A percentile compares a stretch with the other conserved stretches of the same genome.
phyloP scores from a whole-genome alignment of 2,329 filamentous ascomycete genomes.

The Pseudonectria foliicola region DNA sequence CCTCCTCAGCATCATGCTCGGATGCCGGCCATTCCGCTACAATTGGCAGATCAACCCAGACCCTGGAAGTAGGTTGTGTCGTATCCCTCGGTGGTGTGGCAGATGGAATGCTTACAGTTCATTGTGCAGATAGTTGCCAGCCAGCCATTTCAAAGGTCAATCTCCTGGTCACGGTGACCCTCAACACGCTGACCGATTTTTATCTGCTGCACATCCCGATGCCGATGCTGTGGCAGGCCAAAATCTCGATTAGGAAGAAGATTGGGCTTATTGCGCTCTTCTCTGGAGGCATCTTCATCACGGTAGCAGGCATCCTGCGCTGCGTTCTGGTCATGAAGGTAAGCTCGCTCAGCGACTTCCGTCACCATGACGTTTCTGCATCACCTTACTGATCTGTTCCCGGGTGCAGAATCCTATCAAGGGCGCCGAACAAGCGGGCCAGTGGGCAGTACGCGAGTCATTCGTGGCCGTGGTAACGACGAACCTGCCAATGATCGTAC shows the following conservation, averaged over 20 bases:
- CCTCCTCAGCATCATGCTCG: conserved; percentile 40
- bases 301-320: conserved; percentile 26
- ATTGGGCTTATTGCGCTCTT: conserved; percentile 29
- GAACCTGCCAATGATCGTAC: conserved; percentile 33
- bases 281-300: conserved; percentile 29
- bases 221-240: conserved; percentile 36
- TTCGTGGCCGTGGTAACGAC: conserved; percentile 33
- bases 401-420: conserved; percentile 25
- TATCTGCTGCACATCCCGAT: conserved; percentile 50
- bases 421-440: conserved; percentile 26
- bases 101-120: conserved; percentile 11
- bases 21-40: conserved; percentile 42
- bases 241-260: conserved; percentile 25
- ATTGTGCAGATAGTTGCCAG: conserved; percentile 32
- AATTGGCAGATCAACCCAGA: conserved; percentile 54
- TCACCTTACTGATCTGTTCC: too few relatives aligned
- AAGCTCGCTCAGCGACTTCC: conserved; percentile 6
- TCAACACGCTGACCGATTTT: conserved; percentile 46
- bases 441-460: conserved; percentile 32
- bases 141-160: conserved; percentile 40
- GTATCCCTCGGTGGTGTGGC: neutral
- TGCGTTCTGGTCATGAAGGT: conserved; percentile 26
- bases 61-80: conserved; percentile 39
- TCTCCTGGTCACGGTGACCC: conserved; percentile 38
- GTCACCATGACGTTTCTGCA: too few relatives aligned